These are phyloP conservation scores for Saccharomyces hybrid DNA, from an alignment of 1,139 yeast genomes.

Conservation along the genomic window DNA sequence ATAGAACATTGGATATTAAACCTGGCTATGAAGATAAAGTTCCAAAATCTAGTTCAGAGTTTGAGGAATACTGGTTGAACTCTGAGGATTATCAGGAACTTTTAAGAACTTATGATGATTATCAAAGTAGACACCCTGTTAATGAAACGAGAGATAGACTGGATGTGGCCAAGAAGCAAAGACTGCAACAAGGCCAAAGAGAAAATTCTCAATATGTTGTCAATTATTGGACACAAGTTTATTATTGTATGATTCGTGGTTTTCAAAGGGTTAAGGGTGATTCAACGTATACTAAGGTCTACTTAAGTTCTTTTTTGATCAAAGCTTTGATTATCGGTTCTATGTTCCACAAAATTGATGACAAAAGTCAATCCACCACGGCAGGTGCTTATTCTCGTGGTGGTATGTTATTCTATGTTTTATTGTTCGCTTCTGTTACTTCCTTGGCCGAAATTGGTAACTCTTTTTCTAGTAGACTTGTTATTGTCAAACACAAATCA, in stretches of 20 bases:
- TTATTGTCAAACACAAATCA: conserved; percentile 53
- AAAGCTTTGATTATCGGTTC: conserved; percentile 52
- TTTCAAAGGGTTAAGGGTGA: conserved; percentile 52
- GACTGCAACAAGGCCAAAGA: conserved; percentile 40
- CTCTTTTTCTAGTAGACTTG: conserved; percentile 50
- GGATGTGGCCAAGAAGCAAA: conserved; percentile 37
- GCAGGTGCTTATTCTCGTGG: conserved; percentile 50
- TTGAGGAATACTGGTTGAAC: conserved; percentile 47
- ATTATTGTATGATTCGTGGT: conserved; percentile 41
- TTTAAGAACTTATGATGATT: conserved; percentile 38
- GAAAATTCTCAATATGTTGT: conserved; percentile 41
- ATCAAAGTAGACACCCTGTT: conserved; percentile 33
- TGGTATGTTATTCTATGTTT: conserved; percentile 50
- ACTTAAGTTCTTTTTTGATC: conserved; percentile 42
- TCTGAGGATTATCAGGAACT: conserved; percentile 43
- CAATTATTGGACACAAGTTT: conserved; percentile 41
- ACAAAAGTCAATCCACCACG: conserved; percentile 35
- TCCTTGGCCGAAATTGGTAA: conserved; percentile 52
- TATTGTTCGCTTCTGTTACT: conserved; percentile 49
- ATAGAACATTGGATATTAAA: conserved; percentile 34
- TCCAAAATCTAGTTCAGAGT: conserved; percentile 52
- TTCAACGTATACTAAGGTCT: conserved; percentile 43
- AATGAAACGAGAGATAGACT: conserved; percentile 39
- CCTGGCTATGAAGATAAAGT: conserved; percentile 51
- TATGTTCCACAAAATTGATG: conserved; percentile 44